Conservation (phyloP, 495 filamentous ascomycete genomes). For the Hyaloscypha finlandica region DNA sequence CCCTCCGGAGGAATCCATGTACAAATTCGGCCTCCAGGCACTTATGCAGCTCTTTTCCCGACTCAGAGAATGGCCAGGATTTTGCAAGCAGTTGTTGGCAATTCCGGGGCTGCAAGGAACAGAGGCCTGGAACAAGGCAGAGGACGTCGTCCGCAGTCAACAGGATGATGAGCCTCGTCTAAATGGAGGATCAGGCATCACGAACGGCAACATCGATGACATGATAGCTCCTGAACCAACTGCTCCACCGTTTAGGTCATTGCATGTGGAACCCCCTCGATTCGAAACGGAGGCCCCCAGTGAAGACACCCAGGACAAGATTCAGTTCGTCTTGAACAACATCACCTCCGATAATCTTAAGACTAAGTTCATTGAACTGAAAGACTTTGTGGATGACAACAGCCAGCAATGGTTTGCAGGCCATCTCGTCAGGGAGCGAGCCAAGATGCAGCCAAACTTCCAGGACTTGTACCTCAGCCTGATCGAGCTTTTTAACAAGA, state of each 20-base stretch:
- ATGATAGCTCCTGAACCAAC: constrained; percentile 52
- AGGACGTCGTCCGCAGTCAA: constrained; percentile 73
- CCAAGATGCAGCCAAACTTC: constrained; percentile 95
- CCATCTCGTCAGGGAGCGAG: constrained; percentile 94
- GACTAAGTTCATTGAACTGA: constrained; percentile 76
- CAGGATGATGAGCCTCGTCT: constrained; percentile 43
- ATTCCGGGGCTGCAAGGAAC: constrained; percentile 82
- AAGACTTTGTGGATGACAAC: constrained; percentile 71
- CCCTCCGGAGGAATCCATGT: constrained; percentile 81
- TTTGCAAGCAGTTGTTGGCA: constrained; percentile 78
- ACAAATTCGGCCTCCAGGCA: constrained; percentile 97
- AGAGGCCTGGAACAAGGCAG: constrained; percentile 76
- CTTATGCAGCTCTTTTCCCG: constrained; percentile 81
- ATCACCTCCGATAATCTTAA: constrained; percentile 86
- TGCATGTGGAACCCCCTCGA: constrained; percentile 70
- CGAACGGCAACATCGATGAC: constrained; percentile 70
- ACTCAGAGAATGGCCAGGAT: constrained; percentile 88
- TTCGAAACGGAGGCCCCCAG: constrained; percentile 69
- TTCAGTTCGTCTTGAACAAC: constrained; percentile 96
- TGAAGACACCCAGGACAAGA: constrained; percentile 84
- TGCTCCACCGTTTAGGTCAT: constrained; percentile 65
- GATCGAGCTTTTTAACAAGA: constrained; percentile 78
- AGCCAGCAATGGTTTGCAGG: constrained; percentile 95
- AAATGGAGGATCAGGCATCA: constrained; percentile 40
- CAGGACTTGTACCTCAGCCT: constrained; percentile 90